Evolutionary conservation across 2,329 filamentous ascomycete species (phyloP), one percentile per base, ranked within the genome.

Genomic region (Pseudopyrenochaeta lycopersici): DNA sequence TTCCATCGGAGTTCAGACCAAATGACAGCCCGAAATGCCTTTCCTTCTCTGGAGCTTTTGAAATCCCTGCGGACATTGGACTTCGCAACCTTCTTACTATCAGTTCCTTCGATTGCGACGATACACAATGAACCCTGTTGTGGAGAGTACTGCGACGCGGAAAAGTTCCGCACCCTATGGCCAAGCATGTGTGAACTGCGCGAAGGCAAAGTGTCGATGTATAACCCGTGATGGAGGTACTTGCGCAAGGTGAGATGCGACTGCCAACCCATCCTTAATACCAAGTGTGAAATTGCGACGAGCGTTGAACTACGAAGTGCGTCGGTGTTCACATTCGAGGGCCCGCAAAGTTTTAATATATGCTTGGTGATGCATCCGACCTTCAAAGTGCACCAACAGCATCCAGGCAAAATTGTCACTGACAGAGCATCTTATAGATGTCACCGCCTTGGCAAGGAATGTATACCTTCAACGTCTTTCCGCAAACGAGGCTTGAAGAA

Each of bases 141-240:
- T 65, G 62, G 51, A 62, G 46, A 17, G 35, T 43, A 36, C 73
- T 62, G 38, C 74, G 15, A 9, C 29, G 20, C 49, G 42, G 18
- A 54, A 35, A 9, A 44, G 27, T 18, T 51, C 65, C 14, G 67
- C 65, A 7, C 62, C 63, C 1, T 71, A 71, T 39, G 68, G 68
- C 2, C 60, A 64, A 45, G 62, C 70, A 7, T 73, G 70, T 42
- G 33, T 48, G 5, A 58, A 62, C 11, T 72, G 70, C 33, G 62
- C 63, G 2, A 60, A 57, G 36, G 61, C 65, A 15, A 71, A 71
- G 52, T 67, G 58, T 40, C 60, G 60, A 42, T 72, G 68, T 38
- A 53, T 68, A n/a, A 35, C 54, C 21, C 54, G 50, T 15, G 45
- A 54, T 7, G 59, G 51, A 15, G 55, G 55, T 18, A 46, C 31